Evolutionary conservation across 768 basidiomycete species (phyloP), one percentile per base, ranked within the genome.

Genomic region (Sarcomyxa edulis): DNA sequence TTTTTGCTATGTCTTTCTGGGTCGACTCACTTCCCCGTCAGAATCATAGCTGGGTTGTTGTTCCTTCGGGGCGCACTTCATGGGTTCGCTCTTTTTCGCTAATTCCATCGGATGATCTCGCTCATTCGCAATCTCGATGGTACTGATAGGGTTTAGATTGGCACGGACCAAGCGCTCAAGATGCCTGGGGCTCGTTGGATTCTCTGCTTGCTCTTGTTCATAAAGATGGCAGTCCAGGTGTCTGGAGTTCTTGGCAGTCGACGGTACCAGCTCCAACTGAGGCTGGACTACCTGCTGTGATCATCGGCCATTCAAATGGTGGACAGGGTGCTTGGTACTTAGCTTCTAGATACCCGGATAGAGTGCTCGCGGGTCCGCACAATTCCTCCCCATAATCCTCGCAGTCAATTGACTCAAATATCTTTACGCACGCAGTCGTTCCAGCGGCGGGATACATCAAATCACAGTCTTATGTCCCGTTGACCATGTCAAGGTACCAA

Each of bases 281-380:
- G 21, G 10, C 48, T 0, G 46, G 64, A 20, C 66, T 69, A 3
- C 66, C 64, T 20, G 74, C 78, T 6, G 61, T 84, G n/a, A 51
- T 92, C n/a, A 64, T 92, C 23, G 92, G 93, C 0, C 92, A 96
- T 54, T 94, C 91, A 3, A 96, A 96, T 55, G 92, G 92, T 20
- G 92, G 91, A 9, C 93, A 94, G 58, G 92, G 92, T 0, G 69
- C 81, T 2, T 92, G 89, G 86, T 81, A 90, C 55, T 52, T 85
- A 12, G 78, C 84, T 10, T 72, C 80, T 19, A 68, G 84, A 45
- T 85, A 75, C 57, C 91, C 93, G 1, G 90, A 94, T 54, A 69
- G 72, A 38, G 75, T 85, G 8, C 48, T 81, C 7, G 82, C 73
- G 36, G 76, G 82, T 81, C 44, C 35, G 61, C 48, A 18, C 40